These are phyloP conservation scores for Orbilia ellipsospora DNA, from an alignment of 2,329 filamentous ascomycete species.

Conservation along the genomic window DNA sequence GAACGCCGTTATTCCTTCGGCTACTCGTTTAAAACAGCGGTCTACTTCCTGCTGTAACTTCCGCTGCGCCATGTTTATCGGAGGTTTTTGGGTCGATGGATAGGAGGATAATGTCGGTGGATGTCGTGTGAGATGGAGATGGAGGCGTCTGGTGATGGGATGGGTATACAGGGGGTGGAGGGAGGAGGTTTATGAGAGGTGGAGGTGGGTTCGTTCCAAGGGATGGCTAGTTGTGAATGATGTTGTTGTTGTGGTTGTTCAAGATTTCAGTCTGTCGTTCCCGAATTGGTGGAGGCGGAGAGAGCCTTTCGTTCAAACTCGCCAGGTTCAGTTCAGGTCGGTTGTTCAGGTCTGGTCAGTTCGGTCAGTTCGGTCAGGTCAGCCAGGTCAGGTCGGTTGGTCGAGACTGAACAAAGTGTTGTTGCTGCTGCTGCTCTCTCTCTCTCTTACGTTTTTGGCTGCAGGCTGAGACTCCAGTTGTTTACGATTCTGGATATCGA, in stretches of 20 bases:
- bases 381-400: too few species aligned
- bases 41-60: constrained; percentile 99
- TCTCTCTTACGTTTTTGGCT: too few species aligned
- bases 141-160: constrained; percentile 15
- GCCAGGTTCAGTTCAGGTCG: too few species aligned
- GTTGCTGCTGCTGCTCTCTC: too few species aligned
- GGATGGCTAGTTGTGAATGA: constrained; percentile 12
- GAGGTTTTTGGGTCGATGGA: constrained; percentile 36
- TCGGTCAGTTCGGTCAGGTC: too few species aligned
- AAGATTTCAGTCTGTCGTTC: constrained; percentile 24
- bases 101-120: constrained; percentile 58
- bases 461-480: too few species aligned
- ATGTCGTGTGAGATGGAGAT: constrained; percentile 24
- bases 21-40: constrained; percentile 99
- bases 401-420: too few species aligned
- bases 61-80: constrained; percentile 81
- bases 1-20: constrained; percentile 90
- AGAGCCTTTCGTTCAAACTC: too few species aligned
- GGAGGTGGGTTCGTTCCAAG: constrained; percentile 16
- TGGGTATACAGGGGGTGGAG: constrained; percentile 38
- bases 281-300: too few species aligned
- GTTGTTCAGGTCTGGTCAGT: too few species aligned
- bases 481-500: too few species aligned
- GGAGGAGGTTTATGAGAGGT: constrained; percentile 53
- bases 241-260: constrained; percentile 49